phyloP scores from a whole-genome alignment of 148 eudicot species.

The Chenopodium quinoa region DNA sequence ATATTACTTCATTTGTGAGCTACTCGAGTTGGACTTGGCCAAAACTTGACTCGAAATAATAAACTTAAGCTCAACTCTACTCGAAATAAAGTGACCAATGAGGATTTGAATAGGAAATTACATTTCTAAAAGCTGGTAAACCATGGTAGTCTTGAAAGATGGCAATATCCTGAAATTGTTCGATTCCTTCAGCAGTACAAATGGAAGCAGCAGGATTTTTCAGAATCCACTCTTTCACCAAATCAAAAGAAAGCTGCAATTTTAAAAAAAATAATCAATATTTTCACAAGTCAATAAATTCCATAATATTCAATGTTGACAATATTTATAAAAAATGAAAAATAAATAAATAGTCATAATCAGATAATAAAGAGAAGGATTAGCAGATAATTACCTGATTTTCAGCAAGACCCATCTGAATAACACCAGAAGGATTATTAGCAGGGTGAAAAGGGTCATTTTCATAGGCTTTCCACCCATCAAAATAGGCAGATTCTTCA shows the following conservation, averaged over 20 bases:
- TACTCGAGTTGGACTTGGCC: not conserved
- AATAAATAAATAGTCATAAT: not conserved
- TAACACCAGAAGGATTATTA: constrained; percentile 44
- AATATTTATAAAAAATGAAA: not conserved
- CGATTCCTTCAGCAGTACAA: constrained; percentile 59
- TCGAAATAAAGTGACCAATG: not conserved
- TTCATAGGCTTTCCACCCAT: constrained; percentile 57
- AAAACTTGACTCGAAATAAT: not conserved
- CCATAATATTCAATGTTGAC: not conserved
- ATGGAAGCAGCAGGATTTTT: constrained; percentile 75
- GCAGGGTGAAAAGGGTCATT: constrained; percentile 42
- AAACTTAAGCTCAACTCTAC: not conserved
- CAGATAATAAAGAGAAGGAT: not conserved
- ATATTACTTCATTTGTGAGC: not conserved
- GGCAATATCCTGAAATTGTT: constrained; percentile 57
- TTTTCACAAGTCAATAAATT: not conserved
- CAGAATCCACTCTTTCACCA: constrained; percentile 71
- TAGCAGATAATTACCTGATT: constrained; percentile 35
- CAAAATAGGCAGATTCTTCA: constrained; percentile 50
- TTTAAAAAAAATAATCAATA: not conserved
- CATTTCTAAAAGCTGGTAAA: constrained; percentile 64
- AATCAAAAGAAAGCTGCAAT: constrained; percentile 58
- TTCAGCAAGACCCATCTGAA: constrained; percentile 59
- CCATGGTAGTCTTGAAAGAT: constrained; percentile 87
- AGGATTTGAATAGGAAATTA: constrained; percentile 16